Conservation (phyloP, 2,329 filamentous ascomycete genomes). For the Penicillium sp. region DNA sequence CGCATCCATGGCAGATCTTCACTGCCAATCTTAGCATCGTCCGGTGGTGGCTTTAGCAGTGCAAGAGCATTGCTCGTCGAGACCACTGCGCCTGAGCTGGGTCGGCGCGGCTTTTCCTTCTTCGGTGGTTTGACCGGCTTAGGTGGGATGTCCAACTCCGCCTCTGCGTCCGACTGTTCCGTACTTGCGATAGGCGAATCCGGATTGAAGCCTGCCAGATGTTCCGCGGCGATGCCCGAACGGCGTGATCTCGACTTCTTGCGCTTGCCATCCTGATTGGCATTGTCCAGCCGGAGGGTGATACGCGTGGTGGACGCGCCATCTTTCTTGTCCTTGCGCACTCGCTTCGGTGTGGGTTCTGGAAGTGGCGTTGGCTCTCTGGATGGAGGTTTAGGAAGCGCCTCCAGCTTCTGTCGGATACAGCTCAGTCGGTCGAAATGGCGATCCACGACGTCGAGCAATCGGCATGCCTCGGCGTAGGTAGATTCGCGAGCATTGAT, state of each 20-base stretch:
- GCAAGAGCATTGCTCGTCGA: constrained; percentile 68
- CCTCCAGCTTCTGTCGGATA: constrained; percentile 67
- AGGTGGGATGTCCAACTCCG: constrained; percentile 20
- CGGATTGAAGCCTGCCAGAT: constrained; percentile 48
- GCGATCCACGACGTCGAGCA: constrained; percentile 64
- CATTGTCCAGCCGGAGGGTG: constrained; percentile 49
- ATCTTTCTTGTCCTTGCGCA: constrained; percentile 49
- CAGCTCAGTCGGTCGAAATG: constrained; percentile 63
- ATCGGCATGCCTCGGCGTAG: constrained; percentile 61
- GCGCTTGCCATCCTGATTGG: constrained; percentile 21
- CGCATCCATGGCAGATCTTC: constrained; percentile 68
- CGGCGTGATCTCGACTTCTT: constrained; percentile 48
- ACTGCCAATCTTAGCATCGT: constrained; percentile 65
- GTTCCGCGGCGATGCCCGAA: constrained; percentile 42
- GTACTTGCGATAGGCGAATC: constrained; percentile 55
- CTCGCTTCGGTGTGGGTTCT: constrained; percentile 44
- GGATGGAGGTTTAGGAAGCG: constrained; percentile 65
- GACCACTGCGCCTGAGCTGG: constrained; percentile 38
- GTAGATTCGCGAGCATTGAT: constrained; percentile 62
- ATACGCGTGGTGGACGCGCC: constrained; percentile 47
- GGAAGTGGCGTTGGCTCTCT: constrained; percentile 64
- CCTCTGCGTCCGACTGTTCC: constrained; percentile 53
- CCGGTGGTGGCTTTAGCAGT: constrained; percentile 63
- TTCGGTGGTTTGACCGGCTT: constrained; percentile 41
- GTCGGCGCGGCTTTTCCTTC: constrained; percentile 50